Percentiles rank a stretch among this genome's conserved stretches.
phyloP scores from a whole-genome alignment of 176 grass and related monocot species.

The Paspalum vaginatum region DNA sequence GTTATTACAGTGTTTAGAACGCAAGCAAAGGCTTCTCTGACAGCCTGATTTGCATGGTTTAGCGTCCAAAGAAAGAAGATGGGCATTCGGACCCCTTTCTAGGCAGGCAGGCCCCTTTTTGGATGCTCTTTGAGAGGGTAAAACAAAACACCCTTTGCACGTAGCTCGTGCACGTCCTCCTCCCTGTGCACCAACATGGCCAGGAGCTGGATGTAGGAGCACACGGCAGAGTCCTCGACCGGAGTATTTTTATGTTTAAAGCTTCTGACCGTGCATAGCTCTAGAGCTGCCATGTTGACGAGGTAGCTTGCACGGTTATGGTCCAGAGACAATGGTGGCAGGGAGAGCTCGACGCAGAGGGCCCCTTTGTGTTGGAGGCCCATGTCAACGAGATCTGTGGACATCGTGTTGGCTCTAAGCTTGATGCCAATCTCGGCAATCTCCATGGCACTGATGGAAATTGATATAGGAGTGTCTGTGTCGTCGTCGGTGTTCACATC shows the following conservation, averaged over 20 bases:
- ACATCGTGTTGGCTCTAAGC: not conserved
- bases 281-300: not conserved
- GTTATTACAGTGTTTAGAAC: no score
- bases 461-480: no score
- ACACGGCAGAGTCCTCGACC: not conserved
- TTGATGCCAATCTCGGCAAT: not conserved
- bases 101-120: no score
- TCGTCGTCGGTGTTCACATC: no score
- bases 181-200: not conserved
- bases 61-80: no score
- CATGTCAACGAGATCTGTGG: not conserved
- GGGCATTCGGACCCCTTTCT: no score
- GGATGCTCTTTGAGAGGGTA: no score
- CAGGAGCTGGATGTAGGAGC: not conserved
- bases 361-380: not conserved
- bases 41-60: no score
- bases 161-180: not conserved
- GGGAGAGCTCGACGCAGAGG: not conserved
- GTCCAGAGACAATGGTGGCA: no score
- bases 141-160: not conserved
- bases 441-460: not conserved
- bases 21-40: no score
- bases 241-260: fast-evolving
- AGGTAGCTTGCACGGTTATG: not conserved
- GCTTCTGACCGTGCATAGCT: not conserved